These are phyloP conservation scores for Suillus subalutaceus DNA, from an alignment of 768 basidiomycete species.

Conservation along the genomic window DNA sequence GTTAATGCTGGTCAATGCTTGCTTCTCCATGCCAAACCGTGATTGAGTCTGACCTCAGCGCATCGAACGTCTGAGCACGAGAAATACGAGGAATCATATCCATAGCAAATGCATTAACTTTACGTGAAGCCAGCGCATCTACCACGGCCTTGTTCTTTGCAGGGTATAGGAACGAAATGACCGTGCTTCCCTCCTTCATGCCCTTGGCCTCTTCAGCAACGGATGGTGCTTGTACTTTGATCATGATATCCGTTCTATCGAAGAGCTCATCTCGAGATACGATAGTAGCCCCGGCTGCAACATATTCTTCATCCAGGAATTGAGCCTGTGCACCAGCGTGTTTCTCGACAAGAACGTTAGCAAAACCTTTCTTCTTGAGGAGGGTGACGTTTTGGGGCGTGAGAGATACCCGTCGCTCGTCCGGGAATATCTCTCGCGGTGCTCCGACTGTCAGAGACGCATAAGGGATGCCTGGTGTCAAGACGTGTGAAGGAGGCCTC, in stretches of 20 bases:
- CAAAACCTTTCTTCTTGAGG: conserved; percentile 83
- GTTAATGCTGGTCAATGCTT: neutral
- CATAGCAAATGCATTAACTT: conserved; percentile 83
- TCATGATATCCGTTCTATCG: conserved; percentile 69
- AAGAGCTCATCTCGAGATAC: conserved; percentile 76
- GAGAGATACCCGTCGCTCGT: conserved; percentile 79
- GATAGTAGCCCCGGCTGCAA: conserved; percentile 76
- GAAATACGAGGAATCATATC: conserved; percentile 92
- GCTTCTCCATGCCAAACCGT: conserved; percentile 9
- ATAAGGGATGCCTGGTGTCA: conserved; percentile 59
- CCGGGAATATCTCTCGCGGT: conserved; percentile 74
- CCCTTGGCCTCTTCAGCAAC: conserved; percentile 59
- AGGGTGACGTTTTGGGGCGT: conserved; percentile 78
- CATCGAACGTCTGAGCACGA: conserved; percentile 89
- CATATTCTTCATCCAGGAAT: conserved; percentile 81
- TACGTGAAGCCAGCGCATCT: conserved; percentile 65
- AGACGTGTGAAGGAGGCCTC: conserved; percentile 1
- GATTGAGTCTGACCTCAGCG: conserved; percentile 59
- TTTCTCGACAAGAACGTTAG: conserved; percentile 70
- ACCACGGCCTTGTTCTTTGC: conserved; percentile 78
- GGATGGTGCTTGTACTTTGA: conserved; percentile 84
- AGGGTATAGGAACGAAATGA: conserved; percentile 86
- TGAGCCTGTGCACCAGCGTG: conserved; percentile 73
- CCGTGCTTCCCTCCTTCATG: conserved; percentile 74
- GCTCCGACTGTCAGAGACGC: conserved; percentile 75